Evolutionary conservation across 2,329 filamentous ascomycete genomes (phyloP), one percentile per base, ranked within the genome.

Genomic region (Xylaria sp.): DNA sequence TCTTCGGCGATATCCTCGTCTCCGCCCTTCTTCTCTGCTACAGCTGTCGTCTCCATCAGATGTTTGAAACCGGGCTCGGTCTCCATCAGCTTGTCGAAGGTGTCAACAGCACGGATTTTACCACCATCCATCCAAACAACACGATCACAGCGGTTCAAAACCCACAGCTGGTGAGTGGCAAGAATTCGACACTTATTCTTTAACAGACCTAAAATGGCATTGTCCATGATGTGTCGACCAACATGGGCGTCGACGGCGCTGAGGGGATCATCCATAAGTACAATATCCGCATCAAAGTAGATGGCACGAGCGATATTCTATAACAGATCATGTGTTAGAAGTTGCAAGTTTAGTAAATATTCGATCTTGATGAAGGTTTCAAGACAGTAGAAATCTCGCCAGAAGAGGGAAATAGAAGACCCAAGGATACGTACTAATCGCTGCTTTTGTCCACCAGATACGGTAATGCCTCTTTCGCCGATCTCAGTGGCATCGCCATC

Each of bases 361-460:
- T 34, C 12, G 17, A 61, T 27, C 30, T 32, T 17, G 34, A 36
- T 27, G 24, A 27, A 27, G 24, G 6, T 19, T 3, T 14, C 5
- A 4, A 6, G n/a, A 6, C 8, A 48, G n/a, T 8, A 36, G 19
- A 51, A 21, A 8, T 9, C 12, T 45, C 5, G 27, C 30, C 3
- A 34, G n/a, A 24, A 58, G 21, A 11, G 24, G 4, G 27, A 8
- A 36, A 56, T 5, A 27, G 30, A 9, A 9, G 17, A 30, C 14
- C 39, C 4, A 48, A 54, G 51, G 53, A 54, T 56, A 50, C 65
- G 14, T 61, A 68, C 73, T 98, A 84, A 11, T 62, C 96, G 89
- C 79, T 98, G 95, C 80, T 98, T 98, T 80, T 98, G 95, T 1
- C 95, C 95, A 65, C 96, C 95, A 19, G 94, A 97, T 1, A 98